Evolutionary conservation across 2,329 filamentous ascomycete species (phyloP).

Genomic region (Didymella glomerata): DNA sequence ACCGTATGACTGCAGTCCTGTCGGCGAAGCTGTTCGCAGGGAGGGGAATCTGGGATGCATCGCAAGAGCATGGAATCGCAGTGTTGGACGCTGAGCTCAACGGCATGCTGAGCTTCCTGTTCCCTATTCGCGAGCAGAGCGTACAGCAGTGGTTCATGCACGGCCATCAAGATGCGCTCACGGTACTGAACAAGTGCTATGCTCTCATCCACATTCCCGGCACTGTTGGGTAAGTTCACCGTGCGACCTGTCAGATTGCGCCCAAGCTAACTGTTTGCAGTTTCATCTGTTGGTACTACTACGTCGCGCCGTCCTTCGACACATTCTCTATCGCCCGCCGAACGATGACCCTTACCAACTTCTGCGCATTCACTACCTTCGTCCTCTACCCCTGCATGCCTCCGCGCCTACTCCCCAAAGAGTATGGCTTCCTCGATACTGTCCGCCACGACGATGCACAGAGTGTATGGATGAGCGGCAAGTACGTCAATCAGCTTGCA

Average conservation of each 20-base stretch:
- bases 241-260: constrained; percentile 25
- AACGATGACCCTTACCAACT: constrained; percentile 61
- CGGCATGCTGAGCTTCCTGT: constrained; percentile 60
- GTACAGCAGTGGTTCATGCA: constrained; percentile 67
- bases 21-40: constrained; percentile 63
- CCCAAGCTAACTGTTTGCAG: constrained; percentile 43
- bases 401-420: constrained; percentile 56
- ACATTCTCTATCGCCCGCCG: constrained; percentile 56
- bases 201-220: constrained; percentile 69
- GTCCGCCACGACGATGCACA: constrained; percentile 58
- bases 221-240: constrained; percentile 61
- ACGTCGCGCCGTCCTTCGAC: constrained; percentile 61
- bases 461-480: constrained; percentile 57
- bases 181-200: constrained; percentile 66
- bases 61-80: constrained; percentile 63
- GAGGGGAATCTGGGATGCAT: constrained; percentile 63
- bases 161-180: constrained; percentile 62
- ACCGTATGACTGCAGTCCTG: constrained; percentile 65
- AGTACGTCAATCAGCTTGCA: constrained; percentile 57
- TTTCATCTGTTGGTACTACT: constrained; percentile 72
- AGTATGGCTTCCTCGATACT: constrained; percentile 58
- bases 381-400: constrained; percentile 64
- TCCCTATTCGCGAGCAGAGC: constrained; percentile 61
- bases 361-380: constrained; percentile 62
- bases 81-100: constrained; percentile 65